Evolutionary conservation across 495 filamentous ascomycete genomes (phyloP).

Genomic region (Penicillium ucsense): DNA sequence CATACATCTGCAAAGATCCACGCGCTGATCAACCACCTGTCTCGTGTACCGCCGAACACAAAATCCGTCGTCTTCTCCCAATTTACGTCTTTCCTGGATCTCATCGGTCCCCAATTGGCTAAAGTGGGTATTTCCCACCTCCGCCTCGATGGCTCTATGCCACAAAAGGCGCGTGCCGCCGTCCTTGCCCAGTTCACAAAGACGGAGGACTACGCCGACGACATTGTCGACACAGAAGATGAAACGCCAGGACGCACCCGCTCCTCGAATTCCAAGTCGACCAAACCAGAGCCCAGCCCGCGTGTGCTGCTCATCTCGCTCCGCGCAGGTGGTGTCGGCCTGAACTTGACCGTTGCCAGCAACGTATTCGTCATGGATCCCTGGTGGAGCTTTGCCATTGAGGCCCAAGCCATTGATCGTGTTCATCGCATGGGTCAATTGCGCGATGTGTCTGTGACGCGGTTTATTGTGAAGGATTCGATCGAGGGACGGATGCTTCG

Average conservation of each 20-base stretch:
- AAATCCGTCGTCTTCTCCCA: slow-evolving; percentile 94
- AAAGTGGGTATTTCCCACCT: slow-evolving; percentile 65
- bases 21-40: slow-evolving; percentile 64
- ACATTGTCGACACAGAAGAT: slow-evolving; percentile 24
- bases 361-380: slow-evolving; percentile 98
- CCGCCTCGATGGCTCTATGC: slow-evolving; percentile 84
- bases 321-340: slow-evolving; percentile 82
- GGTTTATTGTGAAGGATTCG: slow-evolving; percentile 82
- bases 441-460: slow-evolving; percentile 69
- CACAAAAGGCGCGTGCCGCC: slow-evolving; percentile 70
- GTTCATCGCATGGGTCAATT: slow-evolving; percentile 98
- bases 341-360: slow-evolving; percentile 83
- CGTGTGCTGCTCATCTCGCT: slow-evolving; percentile 71
- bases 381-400: slow-evolving; percentile 97
- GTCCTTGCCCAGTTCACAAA: slow-evolving; percentile 61
- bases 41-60: slow-evolving; percentile 54
- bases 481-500: slow-evolving; percentile 92
- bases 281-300: slow-evolving; percentile 8
- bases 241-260: slow-evolving; percentile 1
- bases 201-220: slow-evolving; percentile 31
- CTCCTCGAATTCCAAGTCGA: slow-evolving; percentile 22
- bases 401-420: slow-evolving; percentile 95
- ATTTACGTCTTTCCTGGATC: slow-evolving; percentile 91
- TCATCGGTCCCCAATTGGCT: slow-evolving; percentile 70
- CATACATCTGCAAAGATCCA: slow-evolving; percentile 74